A percentile compares a stretch with the other conserved stretches of the same genome.
Conservation (phyloP, 129 eudicot genomes). For the Heracleum sosnowskyi region DNA sequence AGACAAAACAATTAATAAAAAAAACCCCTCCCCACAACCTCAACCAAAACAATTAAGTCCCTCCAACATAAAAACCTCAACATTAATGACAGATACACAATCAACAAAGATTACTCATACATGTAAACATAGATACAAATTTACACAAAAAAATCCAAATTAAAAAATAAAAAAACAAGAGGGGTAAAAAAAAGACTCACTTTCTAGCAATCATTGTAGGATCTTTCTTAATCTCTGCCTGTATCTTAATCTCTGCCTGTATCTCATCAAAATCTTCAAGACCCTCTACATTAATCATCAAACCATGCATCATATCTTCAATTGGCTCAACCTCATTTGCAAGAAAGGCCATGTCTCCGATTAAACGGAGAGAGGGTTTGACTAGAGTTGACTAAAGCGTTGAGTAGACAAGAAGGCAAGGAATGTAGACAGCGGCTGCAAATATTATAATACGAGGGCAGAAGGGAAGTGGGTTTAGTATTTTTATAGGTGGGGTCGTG, state of each 20-base stretch:
- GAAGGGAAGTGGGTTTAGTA: neutral
- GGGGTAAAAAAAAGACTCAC: conserved; percentile 8
- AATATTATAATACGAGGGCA: neutral
- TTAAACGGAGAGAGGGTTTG: conserved; percentile 11
- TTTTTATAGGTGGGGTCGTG: too few species aligned
- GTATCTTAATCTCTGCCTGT: neutral
- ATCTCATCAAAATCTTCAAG: neutral
- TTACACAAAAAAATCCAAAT: neutral
- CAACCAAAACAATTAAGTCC: too few species aligned
- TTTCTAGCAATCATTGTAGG: conserved; percentile 30
- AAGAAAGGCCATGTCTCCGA: conserved; percentile 2
- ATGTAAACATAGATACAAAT: neutral
- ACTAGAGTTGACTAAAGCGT: conserved; percentile 8
- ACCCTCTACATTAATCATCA: conserved; percentile 6
- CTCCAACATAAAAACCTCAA: too few species aligned
- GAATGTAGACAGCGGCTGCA: neutral
- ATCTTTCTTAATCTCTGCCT: conserved; percentile 15
- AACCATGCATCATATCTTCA: neutral
- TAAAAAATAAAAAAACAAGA: neutral
- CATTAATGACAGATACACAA: neutral
- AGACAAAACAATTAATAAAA: neutral
- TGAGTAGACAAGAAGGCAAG: neutral
- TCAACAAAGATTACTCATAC: neutral
- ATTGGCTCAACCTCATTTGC: neutral
- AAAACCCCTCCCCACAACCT: too few species aligned